Evolutionary conservation across 257 asterid species (phyloP), one percentile per base, ranked within the genome.

Genomic region (Fraxinus cuspidata): DNA sequence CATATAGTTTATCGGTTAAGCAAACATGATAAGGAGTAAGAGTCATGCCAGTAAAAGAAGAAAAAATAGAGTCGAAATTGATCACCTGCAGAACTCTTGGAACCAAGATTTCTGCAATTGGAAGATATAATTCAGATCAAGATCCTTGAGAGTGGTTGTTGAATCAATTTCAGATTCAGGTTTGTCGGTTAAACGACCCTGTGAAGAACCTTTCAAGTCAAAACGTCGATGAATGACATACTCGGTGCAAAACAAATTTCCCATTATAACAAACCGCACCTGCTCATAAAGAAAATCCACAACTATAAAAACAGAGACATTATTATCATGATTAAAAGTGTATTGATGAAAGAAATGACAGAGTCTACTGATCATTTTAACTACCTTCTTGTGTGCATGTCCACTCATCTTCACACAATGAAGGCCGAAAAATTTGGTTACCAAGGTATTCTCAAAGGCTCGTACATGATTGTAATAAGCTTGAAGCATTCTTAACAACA

Each of bases 321-420:
- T 11, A 11, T 9, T 9, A 13, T 68, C 53, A 65, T 25, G 12
- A 32, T 7, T 7, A 44, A 65, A 44, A 12, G 23, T 42, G 56
- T 12, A 64, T 12, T 21, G 72, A 40, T 53, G 37, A 49, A 76
- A 23, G 16, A 68, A 63, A 71, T 28, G 28, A 63, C 32, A 25
- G 38, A 25, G 13, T 42, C 2, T 42, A 42, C 18, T 29, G 18
- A 42, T 42, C 28, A 37, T 27, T 78, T 44, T 32, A 29, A 25
- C 34, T 42, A 79, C 82, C 82, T 79, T 79, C 64, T 79, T 79
- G 34, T 86, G 90, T 9, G 88, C 81, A 15, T 87, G 85, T 68
- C 90, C 88, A 40, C 18, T 84, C 74, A 86, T 72, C 75, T 78
- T 86, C 64, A 86, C 86, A 23, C 90, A 84, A 69, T 86, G 90